A percentile compares a stretch with the other conserved stretches of the same genome.
These are phyloP conservation scores for Paxillus involutus DNA, from an alignment of 768 basidiomycete species.

Conservation along the genomic window DNA sequence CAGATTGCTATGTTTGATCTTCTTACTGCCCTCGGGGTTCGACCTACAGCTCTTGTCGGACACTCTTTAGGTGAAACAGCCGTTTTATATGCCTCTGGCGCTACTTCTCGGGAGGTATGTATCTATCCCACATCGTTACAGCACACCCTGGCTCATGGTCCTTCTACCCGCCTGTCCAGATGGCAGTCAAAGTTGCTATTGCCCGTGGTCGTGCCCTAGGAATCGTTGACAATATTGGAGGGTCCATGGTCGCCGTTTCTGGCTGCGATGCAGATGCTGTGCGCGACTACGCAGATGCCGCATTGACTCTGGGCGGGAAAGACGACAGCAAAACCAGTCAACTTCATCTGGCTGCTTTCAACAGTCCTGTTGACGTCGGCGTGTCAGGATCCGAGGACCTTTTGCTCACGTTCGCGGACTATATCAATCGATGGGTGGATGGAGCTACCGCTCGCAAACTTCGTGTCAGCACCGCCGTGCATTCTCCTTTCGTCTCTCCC, in stretches of 20 bases:
- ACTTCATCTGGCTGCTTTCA: conserved; percentile 44
- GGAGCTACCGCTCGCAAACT: conserved; percentile 39
- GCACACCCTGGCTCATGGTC: neutral
- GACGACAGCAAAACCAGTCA: neutral
- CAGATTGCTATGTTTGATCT: conserved; percentile 48
- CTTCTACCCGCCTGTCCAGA: neutral
- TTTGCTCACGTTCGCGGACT: neutral
- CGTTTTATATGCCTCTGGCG: conserved; percentile 43
- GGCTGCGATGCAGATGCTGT: conserved; percentile 31
- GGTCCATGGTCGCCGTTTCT: conserved; percentile 44
- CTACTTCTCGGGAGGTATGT: conserved; percentile 30
- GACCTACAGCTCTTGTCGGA: conserved; percentile 40
- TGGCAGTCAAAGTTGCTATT: conserved; percentile 45
- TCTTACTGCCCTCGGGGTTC: conserved; percentile 33
- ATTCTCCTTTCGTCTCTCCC: conserved; percentile 38
- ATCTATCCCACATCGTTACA: neutral
- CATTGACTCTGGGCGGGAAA: neutral
- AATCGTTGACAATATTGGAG: conserved; percentile 31
- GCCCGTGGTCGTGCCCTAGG: conserved; percentile 40
- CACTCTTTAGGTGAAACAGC: conserved; percentile 52
- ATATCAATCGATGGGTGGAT: neutral
- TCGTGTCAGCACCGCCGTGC: conserved; percentile 37
- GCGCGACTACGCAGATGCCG: neutral
- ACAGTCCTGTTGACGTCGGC: conserved; percentile 36
- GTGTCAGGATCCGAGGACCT: conserved; percentile 36